Percentiles rank a stretch among this genome's conserved stretches.
These are phyloP conservation scores for Pulchroboletus neoregius DNA, from an alignment of 1,284 basidiomycete genomes.

Conservation along the genomic window DNA sequence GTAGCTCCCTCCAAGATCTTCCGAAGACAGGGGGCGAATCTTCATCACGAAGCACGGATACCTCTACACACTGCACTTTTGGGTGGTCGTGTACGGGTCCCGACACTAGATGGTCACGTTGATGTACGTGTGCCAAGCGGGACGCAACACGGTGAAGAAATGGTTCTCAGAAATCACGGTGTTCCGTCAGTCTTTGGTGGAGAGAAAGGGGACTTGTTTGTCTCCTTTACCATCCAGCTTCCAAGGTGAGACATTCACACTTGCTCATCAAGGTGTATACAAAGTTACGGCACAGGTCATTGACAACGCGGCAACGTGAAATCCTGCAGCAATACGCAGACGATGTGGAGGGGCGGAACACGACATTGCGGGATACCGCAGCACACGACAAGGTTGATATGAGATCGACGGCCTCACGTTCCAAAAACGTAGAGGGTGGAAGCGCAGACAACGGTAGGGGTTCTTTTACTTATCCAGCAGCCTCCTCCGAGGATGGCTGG, in stretches of 20 bases:
- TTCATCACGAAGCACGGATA: constrained; percentile 89
- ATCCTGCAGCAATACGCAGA: constrained; percentile 91
- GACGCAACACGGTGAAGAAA: constrained; percentile 96
- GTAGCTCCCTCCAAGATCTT: constrained; percentile 85
- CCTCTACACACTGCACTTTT: constrained; percentile 91
- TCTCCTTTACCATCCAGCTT: constrained; percentile 84
- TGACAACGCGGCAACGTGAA: constrained; percentile 81
- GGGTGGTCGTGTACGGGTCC: constrained; percentile 89
- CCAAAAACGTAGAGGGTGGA: constrained; percentile 29
- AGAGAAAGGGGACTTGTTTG: constrained; percentile 85
- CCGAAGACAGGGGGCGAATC: constrained; percentile 86
- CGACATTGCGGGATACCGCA: constrained; percentile 23
- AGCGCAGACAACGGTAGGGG: constrained; percentile 64
- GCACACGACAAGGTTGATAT: constrained; percentile 19
- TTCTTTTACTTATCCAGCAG: constrained; percentile 54
- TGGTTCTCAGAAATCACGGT: constrained; percentile 89
- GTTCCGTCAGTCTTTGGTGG: constrained; percentile 67
- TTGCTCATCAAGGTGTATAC: constrained; percentile 15
- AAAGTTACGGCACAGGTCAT: constrained; percentile 49
- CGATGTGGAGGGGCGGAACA: constrained; percentile 74
- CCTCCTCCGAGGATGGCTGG: constrained; percentile 56
- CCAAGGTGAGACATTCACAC: constrained; percentile 66
- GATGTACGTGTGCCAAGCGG: constrained; percentile 92
- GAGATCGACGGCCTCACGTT: constrained; percentile 26
- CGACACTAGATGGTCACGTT: constrained; percentile 94